A percentile compares a stretch with the other conserved stretches of the same genome.
Evolutionary conservation across 305 asterid species (phyloP).

Genomic region (Fraxinus albicans): DNA sequence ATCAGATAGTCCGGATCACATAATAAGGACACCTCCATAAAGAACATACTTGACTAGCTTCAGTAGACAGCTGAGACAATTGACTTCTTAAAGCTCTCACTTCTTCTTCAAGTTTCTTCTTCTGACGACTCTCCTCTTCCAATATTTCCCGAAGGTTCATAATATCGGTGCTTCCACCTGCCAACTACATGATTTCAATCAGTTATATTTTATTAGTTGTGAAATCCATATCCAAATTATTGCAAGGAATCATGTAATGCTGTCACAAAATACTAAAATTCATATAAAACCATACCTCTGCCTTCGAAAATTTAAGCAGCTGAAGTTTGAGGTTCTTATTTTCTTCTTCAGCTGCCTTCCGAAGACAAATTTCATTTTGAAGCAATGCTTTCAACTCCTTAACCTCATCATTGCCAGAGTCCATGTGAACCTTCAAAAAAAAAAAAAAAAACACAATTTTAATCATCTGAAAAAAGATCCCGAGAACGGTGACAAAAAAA

Average conservation of each 20-base stretch:
- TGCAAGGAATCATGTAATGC: background rate
- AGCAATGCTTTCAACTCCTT: slow-evolving; percentile 65
- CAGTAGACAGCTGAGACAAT: slow-evolving; percentile 63
- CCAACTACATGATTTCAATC: slow-evolving; percentile 53
- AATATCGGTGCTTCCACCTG: slow-evolving; percentile 59
- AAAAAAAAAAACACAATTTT: slow-evolving; percentile 16
- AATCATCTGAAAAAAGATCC: slow-evolving; percentile 24
- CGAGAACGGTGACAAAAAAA: slow-evolving; percentile 13
- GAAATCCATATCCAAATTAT: slow-evolving; percentile 21
- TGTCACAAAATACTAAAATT: slow-evolving; percentile 14
- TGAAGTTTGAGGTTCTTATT: slow-evolving; percentile 53
- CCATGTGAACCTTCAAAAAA: slow-evolving; percentile 39
- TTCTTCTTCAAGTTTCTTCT: slow-evolving; percentile 93
- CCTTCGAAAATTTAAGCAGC: slow-evolving; percentile 47
- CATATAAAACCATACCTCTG: slow-evolving; percentile 50
- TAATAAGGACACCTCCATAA: slow-evolving; percentile 3
- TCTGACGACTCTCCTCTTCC: slow-evolving; percentile 83
- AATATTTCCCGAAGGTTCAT: slow-evolving; percentile 61
- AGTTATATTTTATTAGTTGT: slow-evolving; percentile 30
- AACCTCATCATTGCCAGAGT: slow-evolving; percentile 50
- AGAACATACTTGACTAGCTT: slow-evolving; percentile 67
- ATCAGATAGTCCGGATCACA: slow-evolving; percentile 9
- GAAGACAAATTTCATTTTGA: slow-evolving; percentile 59
- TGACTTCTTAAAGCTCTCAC: slow-evolving; percentile 72
- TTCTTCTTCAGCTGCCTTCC: slow-evolving; percentile 87